Base-by-base conservation (phyloP, 345 rosid species). In the Salix arbutifolia region DNA sequence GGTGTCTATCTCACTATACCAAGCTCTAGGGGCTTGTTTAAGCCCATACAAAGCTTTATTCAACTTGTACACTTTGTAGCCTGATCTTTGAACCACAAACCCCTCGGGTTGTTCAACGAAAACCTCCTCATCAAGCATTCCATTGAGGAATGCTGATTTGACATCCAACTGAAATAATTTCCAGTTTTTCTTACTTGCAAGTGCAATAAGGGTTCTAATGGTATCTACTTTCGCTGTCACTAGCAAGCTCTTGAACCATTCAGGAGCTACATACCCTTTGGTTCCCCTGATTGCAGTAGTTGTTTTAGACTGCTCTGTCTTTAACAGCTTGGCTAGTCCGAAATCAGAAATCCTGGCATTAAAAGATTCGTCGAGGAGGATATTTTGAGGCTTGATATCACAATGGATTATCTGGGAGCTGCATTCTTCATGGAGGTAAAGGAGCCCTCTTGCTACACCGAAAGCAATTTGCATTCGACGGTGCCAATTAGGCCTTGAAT, bases 301-400 rank as follows among this genome's bases (percentile, higher is more conserved):
- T 2, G 85, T 85, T n/a, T 56, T 53, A 13, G 76, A 82, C 26
- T 85, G 87, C 42, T 78, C 78, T 1, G 72, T 8, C 65, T 52
- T 66, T 72, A 67, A 8, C 33, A 86, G 87, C 79, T 84, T 84
- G 60, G 89, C 85, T 14, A 86, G 69, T 64, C 87, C 85, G 21
- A 86, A 86, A 40, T 84, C 84, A 0, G 87, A 77, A 37, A 84
- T 82, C 61, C 78, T 70, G 0, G 78, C 81, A 0, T 17, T 67
- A 17, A 37, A 21, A 37, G 38, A 1, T 2, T 79, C 77, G 38
- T 86, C 81, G 1, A 84, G 84, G 18, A 84, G 85, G 48, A 84
- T 76, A 64, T 86, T 86, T 69, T 86, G 84, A 26, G 89, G 87
- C 83, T 86, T 84, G 77, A 84, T 84, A 26, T 82, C 87, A 2